Base-by-base conservation (phyloP, 225 moss, liverwort and hornwort genomes). In the Anthoceros angustus region DNA sequence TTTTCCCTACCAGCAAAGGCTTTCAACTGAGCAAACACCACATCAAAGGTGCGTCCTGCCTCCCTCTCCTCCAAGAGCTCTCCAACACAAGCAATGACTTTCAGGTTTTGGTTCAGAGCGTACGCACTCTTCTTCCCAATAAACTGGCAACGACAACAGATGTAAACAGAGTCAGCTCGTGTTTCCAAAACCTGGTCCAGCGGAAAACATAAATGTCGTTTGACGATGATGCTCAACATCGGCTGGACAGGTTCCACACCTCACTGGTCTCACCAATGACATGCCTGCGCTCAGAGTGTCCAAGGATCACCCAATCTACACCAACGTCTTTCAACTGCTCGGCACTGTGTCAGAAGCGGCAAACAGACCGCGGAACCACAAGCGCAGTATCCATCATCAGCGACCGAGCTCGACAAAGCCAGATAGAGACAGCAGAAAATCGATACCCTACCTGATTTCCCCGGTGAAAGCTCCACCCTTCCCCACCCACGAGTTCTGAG, bases 401-500 rank as follows among this genome's bases (percentile, higher is more conserved):
- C 7, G 4, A 66, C 7, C 18, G 0, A 6, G 41, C 5, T 42
- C 23, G 41, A 66, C 62, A 49, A 62, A 26, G 46, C 70, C 67
- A 77, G 2, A 20, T 20, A 55, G 23, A 55, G n/a, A 18, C 8
- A 55, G 55, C 8, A 15, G 15, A 7, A 55, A 9, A 15, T 55
- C 8, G n/a, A 55, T 20, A 20, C 7, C 55, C 55, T 55, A 89
- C 93, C 93, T 95, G 67, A 95, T 85, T 80, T 95, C 94, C 43
- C 94, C 94, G 0, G 94, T 95, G 75, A 95, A 95, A 42, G 90
- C 94, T 38, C 94, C 94, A 48, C 90, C 82, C 49, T 86, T 85
- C 55, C 83, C 75, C 12, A 79, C 76, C 94, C 94, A 90, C 68
- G 90, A 90, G 62, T 95, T 95, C 49, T 95, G 94, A 10, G 88